phyloP scores from a whole-genome alignment of 2,329 filamentous ascomycete genomes.

The Penicillium sp. region DNA sequence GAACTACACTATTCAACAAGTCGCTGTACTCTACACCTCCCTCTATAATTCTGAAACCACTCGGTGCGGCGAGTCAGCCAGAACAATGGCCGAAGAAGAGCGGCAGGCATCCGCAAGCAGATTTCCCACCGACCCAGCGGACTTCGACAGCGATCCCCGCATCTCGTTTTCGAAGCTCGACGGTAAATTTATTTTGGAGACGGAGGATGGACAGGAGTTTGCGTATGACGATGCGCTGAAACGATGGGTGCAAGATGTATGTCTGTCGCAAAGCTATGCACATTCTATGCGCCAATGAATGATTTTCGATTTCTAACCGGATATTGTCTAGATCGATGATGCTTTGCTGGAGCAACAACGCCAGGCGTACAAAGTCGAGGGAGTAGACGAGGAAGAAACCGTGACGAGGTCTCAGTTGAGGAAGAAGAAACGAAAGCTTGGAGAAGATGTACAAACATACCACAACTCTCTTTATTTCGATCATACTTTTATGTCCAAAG shows the following conservation, averaged over 20 bases:
- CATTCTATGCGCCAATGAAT: slow-evolving; percentile 16
- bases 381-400: slow-evolving; percentile 55
- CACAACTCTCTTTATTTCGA: neutral
- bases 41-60: neutral
- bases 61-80: neutral
- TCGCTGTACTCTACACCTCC: neutral
- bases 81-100: slow-evolving; percentile 3
- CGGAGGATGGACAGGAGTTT: slow-evolving; percentile 79
- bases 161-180: slow-evolving; percentile 84
- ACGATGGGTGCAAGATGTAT: slow-evolving; percentile 69
- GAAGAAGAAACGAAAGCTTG: slow-evolving; percentile 53
- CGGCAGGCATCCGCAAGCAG: slow-evolving; percentile 17
- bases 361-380: slow-evolving; percentile 57
- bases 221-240: slow-evolving; percentile 69
- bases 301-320: slow-evolving; percentile 29
- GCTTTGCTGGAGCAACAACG: slow-evolving; percentile 58
- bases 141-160: slow-evolving; percentile 74
- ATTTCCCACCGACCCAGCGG: slow-evolving; percentile 56
- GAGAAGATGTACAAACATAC: slow-evolving; percentile 40
- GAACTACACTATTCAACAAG: neutral
- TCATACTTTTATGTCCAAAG: too few relatives aligned
- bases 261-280: slow-evolving; percentile 19
- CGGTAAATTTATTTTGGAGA: slow-evolving; percentile 77
- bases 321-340: slow-evolving; percentile 52
- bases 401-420: slow-evolving; percentile 41